phyloP scores from a whole-genome alignment of 441 rosid genomes.

The Corymbia calophylla region DNA sequence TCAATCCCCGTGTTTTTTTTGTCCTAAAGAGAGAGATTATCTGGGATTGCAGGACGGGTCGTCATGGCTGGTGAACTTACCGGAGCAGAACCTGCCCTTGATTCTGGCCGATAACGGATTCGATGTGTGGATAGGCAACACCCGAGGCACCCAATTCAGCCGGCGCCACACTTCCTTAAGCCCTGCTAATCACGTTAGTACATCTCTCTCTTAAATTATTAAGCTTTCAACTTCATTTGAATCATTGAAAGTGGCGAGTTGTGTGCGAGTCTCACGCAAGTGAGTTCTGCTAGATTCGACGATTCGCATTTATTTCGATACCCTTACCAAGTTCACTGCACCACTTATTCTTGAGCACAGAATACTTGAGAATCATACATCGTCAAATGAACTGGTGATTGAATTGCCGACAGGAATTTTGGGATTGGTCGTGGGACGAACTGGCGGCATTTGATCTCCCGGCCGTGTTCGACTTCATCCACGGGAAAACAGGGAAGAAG shows the following conservation, averaged over 20 bases:
- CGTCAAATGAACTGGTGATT: background rate
- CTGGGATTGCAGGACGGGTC: slow-evolving; percentile 59
- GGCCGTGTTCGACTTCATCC: slow-evolving; percentile 56
- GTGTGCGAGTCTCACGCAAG: background rate
- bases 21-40: background rate
- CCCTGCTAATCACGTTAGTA: slow-evolving; percentile 33
- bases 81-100: slow-evolving; percentile 76
- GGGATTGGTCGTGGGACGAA: slow-evolving; percentile 98
- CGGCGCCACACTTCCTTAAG: slow-evolving; percentile 45
- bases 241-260: background rate
- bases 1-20: background rate
- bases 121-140: slow-evolving; percentile 89
- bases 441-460: slow-evolving; percentile 64
- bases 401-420: slow-evolving; percentile 42
- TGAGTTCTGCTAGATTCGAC: background rate
- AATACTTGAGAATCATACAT: background rate
- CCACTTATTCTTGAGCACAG: background rate
- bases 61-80: slow-evolving; percentile 83
- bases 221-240: background rate
- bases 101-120: slow-evolving; percentile 83
- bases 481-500: slow-evolving; percentile 52
- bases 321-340: background rate
- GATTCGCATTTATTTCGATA: background rate
- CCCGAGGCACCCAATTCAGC: slow-evolving; percentile 82
- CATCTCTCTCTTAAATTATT: background rate